A percentile compares a stretch with the other conserved stretches of the same genome.
phyloP scores from a whole-genome alignment of 2,329 filamentous ascomycete genomes.

The Zymoseptoria tritici region DNA sequence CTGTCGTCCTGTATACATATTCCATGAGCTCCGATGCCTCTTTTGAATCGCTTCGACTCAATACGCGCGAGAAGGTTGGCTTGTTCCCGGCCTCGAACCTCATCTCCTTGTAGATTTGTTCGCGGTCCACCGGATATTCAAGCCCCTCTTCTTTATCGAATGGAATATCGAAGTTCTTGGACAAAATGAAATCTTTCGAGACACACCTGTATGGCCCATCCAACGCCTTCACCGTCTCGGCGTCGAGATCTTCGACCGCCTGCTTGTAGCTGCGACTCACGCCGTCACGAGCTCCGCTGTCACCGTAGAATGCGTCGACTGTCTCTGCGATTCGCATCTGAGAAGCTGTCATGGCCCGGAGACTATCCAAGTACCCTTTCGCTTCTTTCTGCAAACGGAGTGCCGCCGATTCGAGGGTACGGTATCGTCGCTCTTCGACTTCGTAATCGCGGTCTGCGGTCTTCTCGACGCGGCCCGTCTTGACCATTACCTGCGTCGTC shows the following conservation, averaged over 20 bases:
- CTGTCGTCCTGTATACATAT: conserved; percentile 59
- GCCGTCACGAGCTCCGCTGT: conserved; percentile 87
- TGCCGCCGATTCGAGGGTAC: conserved; percentile 93
- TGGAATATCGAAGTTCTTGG: conserved; percentile 4
- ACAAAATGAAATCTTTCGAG: conserved; percentile 8
- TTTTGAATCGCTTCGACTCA: conserved; percentile 6
- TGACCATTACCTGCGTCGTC: conserved; percentile 99
- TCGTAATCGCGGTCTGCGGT: conserved; percentile 98
- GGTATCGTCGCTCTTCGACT: conserved; percentile 85
- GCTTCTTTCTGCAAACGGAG: conserved; percentile 92
- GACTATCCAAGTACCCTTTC: conserved; percentile 92
- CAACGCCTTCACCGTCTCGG: conserved; percentile 95
- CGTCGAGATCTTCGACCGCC: conserved; percentile 92
- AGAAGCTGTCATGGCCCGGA: conserved; percentile 97
- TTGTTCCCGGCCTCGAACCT: conserved; percentile 20
- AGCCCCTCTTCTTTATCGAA: conserved; percentile 16
- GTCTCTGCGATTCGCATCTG: conserved; percentile 99
- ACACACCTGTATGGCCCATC: conserved; percentile 83
- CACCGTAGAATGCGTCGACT: conserved; percentile 98
- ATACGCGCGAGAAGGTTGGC: conserved; percentile 15
- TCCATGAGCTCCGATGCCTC: conserved; percentile 26
- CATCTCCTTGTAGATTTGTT: conserved; percentile 23
- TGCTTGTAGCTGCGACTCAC: conserved; percentile 97
- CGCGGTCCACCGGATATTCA: conserved; percentile 11
- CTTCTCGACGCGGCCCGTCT: conserved; percentile 96